A percentile compares a stretch with the other conserved stretches of the same genome.
Evolutionary conservation across 768 basidiomycete species (phyloP).

Genomic region (Kondoa malvinella): DNA sequence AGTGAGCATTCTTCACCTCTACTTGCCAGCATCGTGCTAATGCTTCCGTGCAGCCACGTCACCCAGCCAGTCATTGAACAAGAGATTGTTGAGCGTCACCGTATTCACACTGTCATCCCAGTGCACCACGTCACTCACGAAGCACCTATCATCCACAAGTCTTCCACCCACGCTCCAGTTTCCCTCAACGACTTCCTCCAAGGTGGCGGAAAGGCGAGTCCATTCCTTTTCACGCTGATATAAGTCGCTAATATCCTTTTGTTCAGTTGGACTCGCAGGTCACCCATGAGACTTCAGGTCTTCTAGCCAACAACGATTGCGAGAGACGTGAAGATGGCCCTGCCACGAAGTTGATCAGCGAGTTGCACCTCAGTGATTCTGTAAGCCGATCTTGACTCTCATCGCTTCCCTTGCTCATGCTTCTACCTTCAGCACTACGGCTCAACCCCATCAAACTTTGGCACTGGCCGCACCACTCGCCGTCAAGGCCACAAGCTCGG

Average conservation of each 20-base stretch:
- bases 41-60: not conserved
- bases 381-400: not conserved
- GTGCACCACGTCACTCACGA: not conserved
- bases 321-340: not conserved
- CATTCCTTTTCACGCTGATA: no score
- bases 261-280: slow-evolving; percentile 1
- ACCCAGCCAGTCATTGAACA: slow-evolving; percentile 7
- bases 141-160: slow-evolving; percentile 9
- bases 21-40: not conserved
- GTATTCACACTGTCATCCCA: not conserved
- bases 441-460: no score
- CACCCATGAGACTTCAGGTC: not conserved
- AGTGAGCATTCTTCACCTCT: not conserved
- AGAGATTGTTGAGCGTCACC: not conserved
- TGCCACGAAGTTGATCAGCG: not conserved
- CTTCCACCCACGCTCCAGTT: not conserved
- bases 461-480: no score
- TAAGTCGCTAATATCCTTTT: no score
- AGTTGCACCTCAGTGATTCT: not conserved
- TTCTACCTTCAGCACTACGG: no score
- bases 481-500: no score
- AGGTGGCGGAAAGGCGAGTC: slow-evolving; percentile 6
- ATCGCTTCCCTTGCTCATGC: not conserved
- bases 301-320: not conserved
- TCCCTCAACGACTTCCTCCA: not conserved